Percentiles rank a stretch among this genome's conserved stretches.
These are phyloP conservation scores for Litsea cubeba DNA, from an alignment of 164 flowering plant genomes.

Conservation along the genomic window DNA sequence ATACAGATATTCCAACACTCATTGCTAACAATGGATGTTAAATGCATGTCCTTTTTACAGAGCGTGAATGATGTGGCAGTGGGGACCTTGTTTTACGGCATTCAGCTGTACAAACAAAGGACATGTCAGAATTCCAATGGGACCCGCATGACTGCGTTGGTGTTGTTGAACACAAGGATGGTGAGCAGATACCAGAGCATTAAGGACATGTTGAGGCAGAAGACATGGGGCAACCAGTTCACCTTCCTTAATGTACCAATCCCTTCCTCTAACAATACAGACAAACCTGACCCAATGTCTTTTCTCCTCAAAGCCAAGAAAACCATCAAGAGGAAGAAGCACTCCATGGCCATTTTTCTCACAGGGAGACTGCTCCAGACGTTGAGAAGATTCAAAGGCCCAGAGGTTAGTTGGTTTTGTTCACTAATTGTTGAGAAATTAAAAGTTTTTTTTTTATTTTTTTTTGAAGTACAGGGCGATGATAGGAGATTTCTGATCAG, in stretches of 20 bases:
- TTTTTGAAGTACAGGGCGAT: neutral
- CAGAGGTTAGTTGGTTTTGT: conserved; percentile 26
- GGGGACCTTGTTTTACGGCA: conserved; percentile 44
- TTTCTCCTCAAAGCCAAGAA: conserved; percentile 29
- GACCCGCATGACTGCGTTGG: conserved; percentile 36
- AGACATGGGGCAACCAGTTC: conserved; percentile 38
- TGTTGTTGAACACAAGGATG: conserved; percentile 51
- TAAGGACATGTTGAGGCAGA: conserved; percentile 31
- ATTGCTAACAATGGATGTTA: neutral
- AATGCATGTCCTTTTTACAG: conserved; percentile 17
- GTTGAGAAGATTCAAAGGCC: conserved; percentile 30
- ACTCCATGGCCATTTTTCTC: conserved; percentile 26
- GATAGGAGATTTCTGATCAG: neutral
- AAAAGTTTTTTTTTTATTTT: too few species aligned
- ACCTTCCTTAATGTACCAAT: conserved; percentile 19
- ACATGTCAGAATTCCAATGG: conserved; percentile 8
- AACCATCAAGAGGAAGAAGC: conserved; percentile 30
- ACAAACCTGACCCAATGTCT: conserved; percentile 22
- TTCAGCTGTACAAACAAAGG: conserved; percentile 48
- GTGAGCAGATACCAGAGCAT: conserved; percentile 29
- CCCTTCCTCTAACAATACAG: conserved; percentile 3
- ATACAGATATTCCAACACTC: too few species aligned
- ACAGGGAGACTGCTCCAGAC: conserved; percentile 28
- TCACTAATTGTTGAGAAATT: too few species aligned
- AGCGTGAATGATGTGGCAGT: conserved; percentile 50